A percentile compares a stretch with the other conserved stretches of the same genome.
Conservation (phyloP, 1,284 basidiomycete genomes). For the Apiotrichum siamense region DNA sequence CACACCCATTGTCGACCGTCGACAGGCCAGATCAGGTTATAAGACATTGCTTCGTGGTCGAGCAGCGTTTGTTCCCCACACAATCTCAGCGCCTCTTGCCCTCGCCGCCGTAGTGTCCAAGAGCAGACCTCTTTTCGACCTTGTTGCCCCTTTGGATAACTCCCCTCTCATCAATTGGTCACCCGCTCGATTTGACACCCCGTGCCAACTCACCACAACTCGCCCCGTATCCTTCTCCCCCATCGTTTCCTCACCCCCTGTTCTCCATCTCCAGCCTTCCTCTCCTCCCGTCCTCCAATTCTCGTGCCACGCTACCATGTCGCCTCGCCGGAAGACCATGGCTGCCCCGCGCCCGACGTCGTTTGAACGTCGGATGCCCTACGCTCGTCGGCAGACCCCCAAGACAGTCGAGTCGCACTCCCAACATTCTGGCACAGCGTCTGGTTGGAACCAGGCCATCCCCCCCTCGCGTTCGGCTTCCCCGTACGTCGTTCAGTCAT, state of each 20-base stretch:
- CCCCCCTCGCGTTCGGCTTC: neutral
- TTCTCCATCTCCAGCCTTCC: neutral
- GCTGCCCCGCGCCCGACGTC: neutral
- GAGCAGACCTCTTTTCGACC: neutral
- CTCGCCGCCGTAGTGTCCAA: no score
- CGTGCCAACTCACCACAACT: no score
- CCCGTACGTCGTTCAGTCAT: neutral
- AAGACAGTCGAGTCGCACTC: neutral
- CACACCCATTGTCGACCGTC: neutral
- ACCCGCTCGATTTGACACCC: neutral
- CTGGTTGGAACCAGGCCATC: neutral
- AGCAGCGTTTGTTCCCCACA: no score
- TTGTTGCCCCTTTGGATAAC: neutral
- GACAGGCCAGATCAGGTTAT: neutral
- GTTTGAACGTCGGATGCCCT: neutral
- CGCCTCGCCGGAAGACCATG: neutral
- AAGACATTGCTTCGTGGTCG: no score
- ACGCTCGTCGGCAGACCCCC: neutral
- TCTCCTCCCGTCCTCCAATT: neutral
- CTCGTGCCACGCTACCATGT: neutral
- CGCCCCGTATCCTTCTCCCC: neutral
- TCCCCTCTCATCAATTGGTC: neutral
- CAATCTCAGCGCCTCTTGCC: no score
- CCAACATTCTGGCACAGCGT: neutral
- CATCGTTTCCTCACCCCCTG: neutral